phyloP scores from a whole-genome alignment of 1,139 yeast genomes.

The Zygosaccharomyces sapae region DNA sequence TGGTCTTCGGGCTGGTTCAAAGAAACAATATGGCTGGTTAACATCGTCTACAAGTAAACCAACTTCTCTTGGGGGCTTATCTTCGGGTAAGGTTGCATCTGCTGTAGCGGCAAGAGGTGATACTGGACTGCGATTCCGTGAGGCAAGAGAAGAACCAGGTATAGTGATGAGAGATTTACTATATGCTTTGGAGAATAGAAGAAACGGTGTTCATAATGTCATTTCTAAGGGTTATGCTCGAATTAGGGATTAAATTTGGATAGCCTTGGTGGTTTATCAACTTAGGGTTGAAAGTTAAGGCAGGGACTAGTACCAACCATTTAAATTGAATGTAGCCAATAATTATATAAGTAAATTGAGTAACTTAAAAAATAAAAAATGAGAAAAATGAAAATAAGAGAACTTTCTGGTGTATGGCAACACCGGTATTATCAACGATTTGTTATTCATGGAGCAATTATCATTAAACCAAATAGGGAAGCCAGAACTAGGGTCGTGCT shows the following conservation, averaged over 20 bases:
- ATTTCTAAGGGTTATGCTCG: constrained; percentile 86
- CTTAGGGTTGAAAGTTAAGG: neutral
- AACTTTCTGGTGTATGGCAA: neutral
- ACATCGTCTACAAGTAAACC: constrained; percentile 49
- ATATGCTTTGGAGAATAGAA: constrained; percentile 74
- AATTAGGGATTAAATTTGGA: constrained; percentile 50
- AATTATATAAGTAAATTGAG: too few relatives aligned
- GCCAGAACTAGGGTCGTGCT: neutral
- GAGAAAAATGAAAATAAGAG: neutral
- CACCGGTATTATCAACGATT: neutral
- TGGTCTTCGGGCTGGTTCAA: constrained; percentile 82
- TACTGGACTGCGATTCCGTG: constrained; percentile 73
- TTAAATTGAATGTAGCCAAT: too few relatives aligned
- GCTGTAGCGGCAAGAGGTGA: constrained; percentile 53
- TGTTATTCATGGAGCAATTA: neutral
- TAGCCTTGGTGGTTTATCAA: neutral
- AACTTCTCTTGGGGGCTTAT: constrained; percentile 43
- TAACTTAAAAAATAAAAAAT: too few relatives aligned
- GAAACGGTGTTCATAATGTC: constrained; percentile 74
- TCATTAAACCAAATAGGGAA: neutral
- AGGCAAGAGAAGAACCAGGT: constrained; percentile 86
- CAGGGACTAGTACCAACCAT: too few relatives aligned
- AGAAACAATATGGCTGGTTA: constrained; percentile 91
- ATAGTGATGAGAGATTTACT: constrained; percentile 78
- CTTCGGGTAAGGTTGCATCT: constrained; percentile 47